phyloP scores from a whole-genome alignment of 768 basidiomycete species.

The Sistotremastrum niveocremeum region DNA sequence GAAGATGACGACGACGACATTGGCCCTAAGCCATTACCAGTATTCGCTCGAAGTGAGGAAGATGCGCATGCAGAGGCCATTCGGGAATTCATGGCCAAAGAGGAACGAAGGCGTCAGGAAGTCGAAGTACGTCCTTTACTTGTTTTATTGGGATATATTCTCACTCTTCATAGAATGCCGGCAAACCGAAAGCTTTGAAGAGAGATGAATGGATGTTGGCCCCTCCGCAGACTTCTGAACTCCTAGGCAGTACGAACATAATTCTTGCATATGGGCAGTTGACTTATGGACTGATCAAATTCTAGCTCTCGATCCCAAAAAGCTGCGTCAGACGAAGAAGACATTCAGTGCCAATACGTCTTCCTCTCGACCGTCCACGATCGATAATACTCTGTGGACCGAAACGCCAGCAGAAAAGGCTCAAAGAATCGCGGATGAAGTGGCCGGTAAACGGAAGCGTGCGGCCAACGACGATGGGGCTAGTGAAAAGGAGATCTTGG shows the following conservation, averaged over 20 bases:
- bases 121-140: slow-evolving; percentile 35
- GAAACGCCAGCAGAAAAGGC: slow-evolving; percentile 92
- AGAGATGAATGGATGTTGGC: slow-evolving; percentile 98
- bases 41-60: slow-evolving; percentile 24
- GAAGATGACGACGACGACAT: slow-evolving; percentile 68
- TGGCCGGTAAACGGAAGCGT: slow-evolving; percentile 78
- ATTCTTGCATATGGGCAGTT: not conserved
- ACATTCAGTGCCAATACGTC: slow-evolving; percentile 46
- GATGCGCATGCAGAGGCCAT: slow-evolving; percentile 40
- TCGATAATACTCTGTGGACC: slow-evolving; percentile 77
- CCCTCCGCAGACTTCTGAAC: slow-evolving; percentile 71
- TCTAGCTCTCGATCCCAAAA: slow-evolving; percentile 76
- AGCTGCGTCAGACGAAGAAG: slow-evolving; percentile 57
- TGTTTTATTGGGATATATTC: not conserved
- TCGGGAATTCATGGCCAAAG: slow-evolving; percentile 70
- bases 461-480: slow-evolving; percentile 39
- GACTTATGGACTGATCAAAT: not conserved
- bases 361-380: slow-evolving; percentile 20
- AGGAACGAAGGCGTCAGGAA: slow-evolving; percentile 61
- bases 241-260: slow-evolving; percentile 54
- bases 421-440: slow-evolving; percentile 86
- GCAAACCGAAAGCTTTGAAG: slow-evolving; percentile 61
- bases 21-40: slow-evolving; percentile 68
- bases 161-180: slow-evolving; percentile 41
- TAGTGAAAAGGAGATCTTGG: slow-evolving; percentile 22